Base-by-base conservation (phyloP, 1,284 basidiomycete species). In the Sutorius eximius region DNA sequence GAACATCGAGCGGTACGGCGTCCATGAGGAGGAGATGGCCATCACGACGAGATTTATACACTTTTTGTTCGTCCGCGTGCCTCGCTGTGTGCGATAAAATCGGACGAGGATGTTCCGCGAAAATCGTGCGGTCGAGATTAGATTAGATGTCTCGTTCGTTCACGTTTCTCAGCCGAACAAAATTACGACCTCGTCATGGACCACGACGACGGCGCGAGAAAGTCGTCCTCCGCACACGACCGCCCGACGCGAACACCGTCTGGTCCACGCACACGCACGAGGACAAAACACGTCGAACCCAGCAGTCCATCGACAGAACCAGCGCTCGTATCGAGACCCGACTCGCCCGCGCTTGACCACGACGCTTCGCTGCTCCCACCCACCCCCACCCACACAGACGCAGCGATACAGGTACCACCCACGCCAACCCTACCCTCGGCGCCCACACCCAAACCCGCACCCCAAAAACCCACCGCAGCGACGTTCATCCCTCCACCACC, bases 401-500 rank as follows among this genome's bases (percentile, higher is more conserved):
- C 42, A 1, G 54, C 63, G 0, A 49, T 64, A 1, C 64, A 66
- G 30, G 43, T 51, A 15, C 36, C 51, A 1, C 18, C 58, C 22
- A 34, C 22, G 2, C n/a, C 20, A 13, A 11, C 38, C 5, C 38
- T 7, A 3, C 20, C 18, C 6, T 36, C 32, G 13, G 32, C 24
- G 4, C 33, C 33, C 15, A 8, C 33, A 1, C 27, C 20, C 16
- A 27, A 27, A 22, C 22, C 8, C n/a, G 3, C 13, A 10, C 43
- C 8, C 16, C 22, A 5, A 15, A 51, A 55, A 10, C 50, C 52
- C 5, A 51, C 59, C 15, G 10, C 62, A 0, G 0, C 51, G 3
- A 51, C 61, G 1, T 69, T 71, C 16, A 3, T 51, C 3, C 6
- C 64, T 1, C 71, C 73, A 3, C 67, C 74, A 10, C 69, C 73